Evolutionary conservation across 2,329 filamentous ascomycete species (phyloP).

Genomic region (Fusarium guadeloupense): DNA sequence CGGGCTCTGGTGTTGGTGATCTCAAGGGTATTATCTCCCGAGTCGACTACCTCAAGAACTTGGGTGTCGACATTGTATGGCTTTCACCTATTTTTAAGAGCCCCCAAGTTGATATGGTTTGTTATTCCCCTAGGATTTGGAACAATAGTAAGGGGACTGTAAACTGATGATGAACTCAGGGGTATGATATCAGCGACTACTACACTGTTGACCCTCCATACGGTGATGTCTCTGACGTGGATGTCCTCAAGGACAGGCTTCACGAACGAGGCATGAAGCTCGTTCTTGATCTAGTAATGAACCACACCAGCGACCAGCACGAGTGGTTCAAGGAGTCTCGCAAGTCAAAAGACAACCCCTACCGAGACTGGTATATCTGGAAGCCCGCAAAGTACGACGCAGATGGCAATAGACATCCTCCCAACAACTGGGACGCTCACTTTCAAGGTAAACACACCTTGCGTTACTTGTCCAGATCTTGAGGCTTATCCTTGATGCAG

Average conservation of each 20-base stretch:
- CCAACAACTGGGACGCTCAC: conserved; percentile 65
- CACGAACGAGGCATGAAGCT: conserved; percentile 73
- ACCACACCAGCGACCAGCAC: conserved; percentile 71
- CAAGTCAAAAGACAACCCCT: conserved; percentile 61
- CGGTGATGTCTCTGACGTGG: conserved; percentile 73
- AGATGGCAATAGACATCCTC: conserved; percentile 66
- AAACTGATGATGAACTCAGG: conserved; percentile 48
- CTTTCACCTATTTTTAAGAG: conserved; percentile 58
- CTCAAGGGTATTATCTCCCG: conserved; percentile 66
- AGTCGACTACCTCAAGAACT: conserved; percentile 62
- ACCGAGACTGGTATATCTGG: conserved; percentile 74
- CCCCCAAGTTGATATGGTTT: conserved; percentile 71
- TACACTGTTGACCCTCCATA: conserved; percentile 71
- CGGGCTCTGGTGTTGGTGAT: conserved; percentile 64
- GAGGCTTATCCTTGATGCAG: conserved; percentile 35
- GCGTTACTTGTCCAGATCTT: background rate
- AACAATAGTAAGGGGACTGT: background rate
- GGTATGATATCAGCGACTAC: conserved; percentile 78
- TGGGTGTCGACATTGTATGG: conserved; percentile 69
- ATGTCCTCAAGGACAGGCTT: conserved; percentile 67
- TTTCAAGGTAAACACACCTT: conserved; percentile 47
- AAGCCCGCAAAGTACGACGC: conserved; percentile 63
- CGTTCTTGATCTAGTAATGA: conserved; percentile 77
- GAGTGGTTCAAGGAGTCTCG: conserved; percentile 67
- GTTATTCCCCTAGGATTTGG: conserved; percentile 1